Base-by-base conservation (phyloP, 164 flowering plant genomes). In the Annona cherimola region DNA sequence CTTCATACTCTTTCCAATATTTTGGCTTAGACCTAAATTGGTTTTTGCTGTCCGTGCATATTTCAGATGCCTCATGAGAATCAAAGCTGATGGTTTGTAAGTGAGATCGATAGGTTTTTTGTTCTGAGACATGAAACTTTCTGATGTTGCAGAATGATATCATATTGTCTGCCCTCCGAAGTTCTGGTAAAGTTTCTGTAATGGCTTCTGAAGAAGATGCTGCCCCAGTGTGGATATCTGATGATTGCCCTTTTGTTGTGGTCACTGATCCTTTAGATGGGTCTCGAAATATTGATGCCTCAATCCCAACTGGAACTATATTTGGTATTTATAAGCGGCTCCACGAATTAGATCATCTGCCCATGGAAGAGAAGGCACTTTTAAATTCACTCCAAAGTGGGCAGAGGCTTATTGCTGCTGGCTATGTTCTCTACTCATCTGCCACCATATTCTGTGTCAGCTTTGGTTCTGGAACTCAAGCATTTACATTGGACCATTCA, bases 201-300 rank as follows among this genome's bases (percentile, higher is more conserved):
- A 88, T 92, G 94, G 98, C 99, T 71, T 95, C 97, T 43, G 99
- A 95, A 82, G 99, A 95, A 84, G 92, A 89, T 77, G 97, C 85
- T 77, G 77, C 79, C 69, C 98, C 98, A 4, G 78, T 88, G 77
- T 91, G 97, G 94, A 81, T 95, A 59, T 69, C 75, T 55, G 96
- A 92, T 77, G 84, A 90, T 79, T 97, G 97, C 26, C 94, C 93
- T 57, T 95, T 86, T 84, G 92, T 92, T 71, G 99, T 92, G 77
- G 98, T 92, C 54, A 83, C 89, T 46, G 99, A 95, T 81, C 98
- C 97, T 73, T 86, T 95, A 3, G 99, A 95, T 80, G 99, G 99
- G 60, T 92, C 98, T 61, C 77, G 99, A 60, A 95, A 95, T 76
- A 95, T 95, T 55, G 99, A 95, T 81, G 98, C 98, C 39, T 95